Evolutionary conservation across 1,284 basidiomycete genomes (phyloP).

Genomic region (Veloboletus limbatus): DNA sequence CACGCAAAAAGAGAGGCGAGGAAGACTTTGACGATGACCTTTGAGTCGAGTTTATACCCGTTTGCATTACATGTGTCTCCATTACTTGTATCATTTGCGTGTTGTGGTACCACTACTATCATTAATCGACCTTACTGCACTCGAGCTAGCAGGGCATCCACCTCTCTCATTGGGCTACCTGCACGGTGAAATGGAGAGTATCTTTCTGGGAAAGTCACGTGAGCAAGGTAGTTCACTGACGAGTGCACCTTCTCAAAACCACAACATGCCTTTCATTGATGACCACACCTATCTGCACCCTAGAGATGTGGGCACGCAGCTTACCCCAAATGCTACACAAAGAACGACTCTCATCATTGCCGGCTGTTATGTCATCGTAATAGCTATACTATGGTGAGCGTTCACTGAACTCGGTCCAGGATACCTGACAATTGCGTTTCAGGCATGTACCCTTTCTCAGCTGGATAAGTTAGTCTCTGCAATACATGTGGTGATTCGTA

Average conservation of each 20-base stretch:
- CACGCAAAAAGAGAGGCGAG: constrained; percentile 80
- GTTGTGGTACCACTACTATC: constrained; percentile 19
- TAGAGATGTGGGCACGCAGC: constrained; percentile 35
- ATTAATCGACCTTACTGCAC: too few species aligned
- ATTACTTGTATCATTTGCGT: constrained; percentile 17
- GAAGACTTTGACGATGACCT: constrained; percentile 67
- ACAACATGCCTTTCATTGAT: constrained; percentile 32
- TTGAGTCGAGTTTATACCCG: constrained; percentile 31
- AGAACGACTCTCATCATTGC: constrained; percentile 76
- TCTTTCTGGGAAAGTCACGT: too few species aligned
- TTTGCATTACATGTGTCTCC: constrained; percentile 5
- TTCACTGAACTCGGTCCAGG: background rate
- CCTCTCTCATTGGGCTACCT: too few species aligned
- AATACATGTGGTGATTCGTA: background rate
- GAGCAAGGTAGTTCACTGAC: too few species aligned
- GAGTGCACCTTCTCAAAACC: constrained; percentile 20
- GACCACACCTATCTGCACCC: constrained; percentile 33
- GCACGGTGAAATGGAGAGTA: too few species aligned
- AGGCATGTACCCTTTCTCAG: constrained; percentile 80
- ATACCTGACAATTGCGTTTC: constrained; percentile 11
- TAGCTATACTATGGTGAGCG: constrained; percentile 71
- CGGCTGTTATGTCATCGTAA: constrained; percentile 66
- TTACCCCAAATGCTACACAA: constrained; percentile 73
- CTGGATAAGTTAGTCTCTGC: constrained; percentile 57
- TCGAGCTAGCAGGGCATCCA: too few species aligned